Percentiles rank a stretch among this genome's conserved stretches.
Conservation (phyloP, 176 grass and related monocot species). For the Tillandsia fasciculata region DNA sequence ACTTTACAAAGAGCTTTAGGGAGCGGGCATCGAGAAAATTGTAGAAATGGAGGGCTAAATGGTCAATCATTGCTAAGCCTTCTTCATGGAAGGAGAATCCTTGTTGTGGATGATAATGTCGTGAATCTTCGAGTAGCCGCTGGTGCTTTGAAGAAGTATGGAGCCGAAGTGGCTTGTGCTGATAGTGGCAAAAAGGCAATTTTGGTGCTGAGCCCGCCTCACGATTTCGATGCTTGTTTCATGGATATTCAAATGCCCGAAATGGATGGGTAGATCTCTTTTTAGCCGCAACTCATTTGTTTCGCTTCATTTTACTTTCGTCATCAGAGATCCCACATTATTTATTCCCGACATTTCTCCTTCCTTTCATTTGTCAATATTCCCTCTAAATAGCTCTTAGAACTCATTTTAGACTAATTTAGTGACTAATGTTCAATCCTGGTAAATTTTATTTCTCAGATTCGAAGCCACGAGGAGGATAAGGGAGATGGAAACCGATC, state of each 20-base stretch:
- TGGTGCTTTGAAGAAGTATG: conserved; percentile 93
- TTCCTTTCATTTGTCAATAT: not conserved
- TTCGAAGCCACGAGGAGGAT: conserved; percentile 91
- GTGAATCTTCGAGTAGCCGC: conserved; percentile 95
- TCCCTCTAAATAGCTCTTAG: not conserved
- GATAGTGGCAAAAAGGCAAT: conserved; percentile 73
- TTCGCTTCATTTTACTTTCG: conserved; percentile 18
- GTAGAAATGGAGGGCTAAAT: conserved; percentile 52
- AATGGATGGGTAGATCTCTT: conserved; percentile 75
- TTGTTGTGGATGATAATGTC: conserved; percentile 86
- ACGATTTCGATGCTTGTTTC: conserved; percentile 96
- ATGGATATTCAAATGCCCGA: conserved; percentile 99
- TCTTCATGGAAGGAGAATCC: conserved; percentile 72
- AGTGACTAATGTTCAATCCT: not conserved
- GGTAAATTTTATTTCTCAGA: conserved; percentile 30
- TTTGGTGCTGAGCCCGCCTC: conserved; percentile 59
- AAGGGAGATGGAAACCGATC: conserved; percentile 64
- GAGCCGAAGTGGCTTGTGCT: conserved; percentile 65
- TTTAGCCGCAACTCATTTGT: conserved; percentile 2
- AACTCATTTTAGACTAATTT: conserved; percentile 1
- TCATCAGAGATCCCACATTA: not conserved
- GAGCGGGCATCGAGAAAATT: conserved; percentile 35
- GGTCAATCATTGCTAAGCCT: conserved; percentile 54
- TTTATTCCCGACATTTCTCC: not conserved
- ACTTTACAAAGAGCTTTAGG: conserved; percentile 59